A percentile compares a stretch with the other conserved stretches of the same genome.
Conservation (phyloP, 768 basidiomycete species). For the Kwoniella pini region DNA sequence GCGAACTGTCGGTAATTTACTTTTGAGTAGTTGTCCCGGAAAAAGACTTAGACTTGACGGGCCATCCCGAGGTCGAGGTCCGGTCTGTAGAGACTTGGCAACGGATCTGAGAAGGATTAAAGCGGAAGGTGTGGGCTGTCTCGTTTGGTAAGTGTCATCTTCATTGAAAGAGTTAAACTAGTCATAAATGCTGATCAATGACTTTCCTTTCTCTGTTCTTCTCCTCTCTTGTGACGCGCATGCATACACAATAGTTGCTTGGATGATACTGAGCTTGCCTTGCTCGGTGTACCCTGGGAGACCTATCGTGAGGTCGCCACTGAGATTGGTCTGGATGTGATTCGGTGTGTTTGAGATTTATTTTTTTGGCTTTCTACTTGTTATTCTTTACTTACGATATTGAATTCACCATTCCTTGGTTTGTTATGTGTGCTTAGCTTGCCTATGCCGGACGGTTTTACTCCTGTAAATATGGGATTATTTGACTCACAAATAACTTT, state of each 20-base stretch:
- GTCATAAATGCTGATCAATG: slow-evolving; percentile 1
- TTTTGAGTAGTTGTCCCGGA: slow-evolving; percentile 88
- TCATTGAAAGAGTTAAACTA: neutral
- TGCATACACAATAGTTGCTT: slow-evolving; percentile 64
- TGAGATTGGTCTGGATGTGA: slow-evolving; percentile 70
- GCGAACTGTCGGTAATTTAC: slow-evolving; percentile 69
- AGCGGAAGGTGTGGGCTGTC: slow-evolving; percentile 69
- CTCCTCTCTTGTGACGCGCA: neutral
- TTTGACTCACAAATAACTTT: slow-evolving; percentile 69
- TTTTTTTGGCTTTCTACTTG: neutral
- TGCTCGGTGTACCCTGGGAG: slow-evolving; percentile 82
- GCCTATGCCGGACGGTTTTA: slow-evolving; percentile 85
- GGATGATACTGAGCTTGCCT: slow-evolving; percentile 77
- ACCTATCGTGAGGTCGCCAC: slow-evolving; percentile 70
- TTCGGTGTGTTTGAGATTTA: slow-evolving; percentile 61
- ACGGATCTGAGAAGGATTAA: slow-evolving; percentile 74
- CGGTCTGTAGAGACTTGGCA: slow-evolving; percentile 79
- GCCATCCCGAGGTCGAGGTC: slow-evolving; percentile 73
- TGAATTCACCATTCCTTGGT: slow-evolving; percentile 12
- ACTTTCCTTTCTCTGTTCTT: slow-evolving; percentile 10
- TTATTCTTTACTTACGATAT: slow-evolving; percentile 6
- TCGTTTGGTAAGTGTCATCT: slow-evolving; percentile 68
- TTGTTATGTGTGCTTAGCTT: slow-evolving; percentile 59
- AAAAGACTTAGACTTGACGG: slow-evolving; percentile 75
- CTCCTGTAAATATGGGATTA: slow-evolving; percentile 63